These are phyloP conservation scores for Perkinsus chesapeaki DNA, from an alignment of 169 alveolate species.

Conservation along the genomic window DNA sequence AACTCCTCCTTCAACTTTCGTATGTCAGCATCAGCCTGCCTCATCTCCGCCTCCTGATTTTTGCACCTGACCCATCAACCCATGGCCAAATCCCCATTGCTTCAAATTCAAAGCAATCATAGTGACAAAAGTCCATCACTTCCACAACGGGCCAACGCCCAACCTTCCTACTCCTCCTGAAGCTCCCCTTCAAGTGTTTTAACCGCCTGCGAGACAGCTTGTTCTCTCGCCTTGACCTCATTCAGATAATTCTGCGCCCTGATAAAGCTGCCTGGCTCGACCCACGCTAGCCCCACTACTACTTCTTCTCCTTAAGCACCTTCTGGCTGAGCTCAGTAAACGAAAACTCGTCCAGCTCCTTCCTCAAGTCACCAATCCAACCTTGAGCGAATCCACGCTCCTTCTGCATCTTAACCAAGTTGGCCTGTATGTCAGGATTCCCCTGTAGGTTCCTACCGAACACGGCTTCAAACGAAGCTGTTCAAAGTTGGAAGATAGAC, in stretches of 20 bases:
- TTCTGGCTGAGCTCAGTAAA: neutral
- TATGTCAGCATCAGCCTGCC: neutral
- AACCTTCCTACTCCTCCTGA: neutral
- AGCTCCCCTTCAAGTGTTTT: neutral
- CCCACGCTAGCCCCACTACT: neutral
- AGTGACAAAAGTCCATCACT: too few species aligned
- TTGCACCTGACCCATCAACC: neutral
- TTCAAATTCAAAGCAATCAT: too few species aligned
- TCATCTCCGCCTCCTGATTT: neutral
- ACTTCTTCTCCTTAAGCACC: neutral
- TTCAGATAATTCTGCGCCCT: neutral
- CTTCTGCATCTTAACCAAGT: neutral
- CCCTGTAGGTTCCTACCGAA: neutral
- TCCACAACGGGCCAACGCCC: too few species aligned
- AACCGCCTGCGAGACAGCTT: neutral
- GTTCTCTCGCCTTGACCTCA: neutral
- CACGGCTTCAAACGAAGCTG: neutral
- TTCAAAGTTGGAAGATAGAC: neutral
- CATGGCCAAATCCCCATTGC: too few species aligned
- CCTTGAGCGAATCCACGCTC: neutral
- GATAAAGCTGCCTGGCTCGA: neutral
- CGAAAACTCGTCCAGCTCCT: neutral
- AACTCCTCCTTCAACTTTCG: neutral
- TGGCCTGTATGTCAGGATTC: neutral
- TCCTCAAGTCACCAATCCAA: neutral